Evolutionary conservation across 169 alveolate species (phyloP), one percentile per base, ranked within the genome.

Genomic region (Plasmodium sp.): DNA sequence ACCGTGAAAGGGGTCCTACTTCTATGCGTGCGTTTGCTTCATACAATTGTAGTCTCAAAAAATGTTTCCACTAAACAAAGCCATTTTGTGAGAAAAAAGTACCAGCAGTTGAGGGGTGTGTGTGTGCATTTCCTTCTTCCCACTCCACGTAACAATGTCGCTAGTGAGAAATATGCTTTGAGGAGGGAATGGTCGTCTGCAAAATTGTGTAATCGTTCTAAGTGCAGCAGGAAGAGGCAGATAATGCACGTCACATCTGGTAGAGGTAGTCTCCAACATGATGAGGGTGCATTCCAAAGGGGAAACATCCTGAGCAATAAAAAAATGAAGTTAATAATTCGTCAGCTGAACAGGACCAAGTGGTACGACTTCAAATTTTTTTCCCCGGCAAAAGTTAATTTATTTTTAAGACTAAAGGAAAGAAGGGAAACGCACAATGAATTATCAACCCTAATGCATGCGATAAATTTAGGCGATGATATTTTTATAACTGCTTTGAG

Each of bases 401-500:
- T 86, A 45, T 86, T 86, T 86, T 86, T 86, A 86, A 62, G 86
- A 77, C 31, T 86, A 41, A 86, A 86, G 22, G 86, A 75, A 36
- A 62, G 71, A 77, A 86, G 75, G 67, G 93, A 75, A 31, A 75
- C 79, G 0, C 71, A 75, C 67, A 86, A 86, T 51, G 93, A 86
- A 75, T 12, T 86, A 74, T 86, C 93, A 51, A 86, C 93, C 3
- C 48, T 86, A 67, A 86, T 86, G 86, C 93, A 86, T 77, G 18
- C 93, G 71, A 75, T 86, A 74, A 86, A 86, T 77, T 77, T 86
- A 79, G 93, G 93, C 45, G 93, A 86, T 54, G 86, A 86, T 86
- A 75, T 86, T 86, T 86, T 75, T 86, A 34, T 86, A 67, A 86
- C 80, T 75, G 48, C 51, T 75, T 77, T 86, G 71, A 86, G 43